These are phyloP conservation scores for Alternaria metachromatica DNA, from an alignment of 2,329 filamentous ascomycete genomes.

Conservation along the genomic window DNA sequence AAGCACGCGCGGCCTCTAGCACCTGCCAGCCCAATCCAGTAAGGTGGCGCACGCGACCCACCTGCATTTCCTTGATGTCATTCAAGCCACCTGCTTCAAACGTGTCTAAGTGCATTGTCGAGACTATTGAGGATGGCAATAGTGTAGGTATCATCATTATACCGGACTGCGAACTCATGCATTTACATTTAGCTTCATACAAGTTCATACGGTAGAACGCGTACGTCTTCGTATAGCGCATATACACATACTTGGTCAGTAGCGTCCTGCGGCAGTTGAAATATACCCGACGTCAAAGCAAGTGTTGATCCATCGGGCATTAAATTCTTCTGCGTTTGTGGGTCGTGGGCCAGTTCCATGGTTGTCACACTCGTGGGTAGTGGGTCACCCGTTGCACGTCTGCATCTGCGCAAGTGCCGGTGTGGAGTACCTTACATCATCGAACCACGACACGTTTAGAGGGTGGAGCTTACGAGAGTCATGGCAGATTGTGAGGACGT, in stretches of 20 bases:
- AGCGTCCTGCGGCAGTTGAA: neutral
- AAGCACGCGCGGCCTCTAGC: conserved; percentile 11
- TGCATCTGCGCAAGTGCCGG: neutral
- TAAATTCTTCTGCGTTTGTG: neutral
- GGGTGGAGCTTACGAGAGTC: neutral
- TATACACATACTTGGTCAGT: neutral
- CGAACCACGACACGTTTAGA: neutral
- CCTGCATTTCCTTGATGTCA: neutral
- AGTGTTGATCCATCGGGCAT: neutral
- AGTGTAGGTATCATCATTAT: neutral
- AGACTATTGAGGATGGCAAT: neutral
- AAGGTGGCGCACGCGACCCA: conserved; percentile 6
- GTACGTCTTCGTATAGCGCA: neutral
- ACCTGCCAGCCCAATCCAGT: neutral
- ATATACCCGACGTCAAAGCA: neutral
- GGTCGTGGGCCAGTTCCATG: neutral
- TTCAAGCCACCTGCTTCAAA: neutral
- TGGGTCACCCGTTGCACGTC: neutral
- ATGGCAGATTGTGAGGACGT: neutral
- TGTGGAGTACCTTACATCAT: conserved; percentile 1
- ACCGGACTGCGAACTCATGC: neutral
- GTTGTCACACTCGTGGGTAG: neutral
- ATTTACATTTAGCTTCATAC: neutral
- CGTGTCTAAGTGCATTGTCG: neutral
- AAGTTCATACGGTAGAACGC: neutral